phyloP scores from a whole-genome alignment of 306 rosid genomes.

The Canavalia gladiata region DNA sequence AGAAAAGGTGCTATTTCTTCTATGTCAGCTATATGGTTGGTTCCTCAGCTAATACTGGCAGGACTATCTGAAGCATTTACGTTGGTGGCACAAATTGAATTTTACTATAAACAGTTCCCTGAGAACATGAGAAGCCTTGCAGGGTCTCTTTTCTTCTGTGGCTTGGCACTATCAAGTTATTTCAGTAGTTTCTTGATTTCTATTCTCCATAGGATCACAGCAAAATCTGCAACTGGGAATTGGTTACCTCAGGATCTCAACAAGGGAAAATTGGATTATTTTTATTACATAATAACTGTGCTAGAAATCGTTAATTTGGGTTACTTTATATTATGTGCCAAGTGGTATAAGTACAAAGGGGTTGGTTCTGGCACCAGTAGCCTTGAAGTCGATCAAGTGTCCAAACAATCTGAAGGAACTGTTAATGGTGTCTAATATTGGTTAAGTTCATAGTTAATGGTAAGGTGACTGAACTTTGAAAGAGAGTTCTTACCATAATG shows the following conservation, averaged over 20 bases:
- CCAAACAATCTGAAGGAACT: conserved; percentile 24
- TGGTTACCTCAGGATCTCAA: conserved; percentile 66
- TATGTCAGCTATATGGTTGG: conserved; percentile 78
- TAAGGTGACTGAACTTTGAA: conserved; percentile 16
- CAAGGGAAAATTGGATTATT: conserved; percentile 66
- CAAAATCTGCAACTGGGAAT: conserved; percentile 47
- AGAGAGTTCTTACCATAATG: neutral
- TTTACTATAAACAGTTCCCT: conserved; percentile 91
- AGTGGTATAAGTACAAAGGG: conserved; percentile 73
- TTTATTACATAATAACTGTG: conserved; percentile 59
- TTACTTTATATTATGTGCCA: conserved; percentile 63
- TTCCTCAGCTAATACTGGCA: conserved; percentile 73
- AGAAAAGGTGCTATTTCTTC: conserved; percentile 81
- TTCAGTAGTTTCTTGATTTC: conserved; percentile 61
- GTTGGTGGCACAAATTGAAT: conserved; percentile 70
- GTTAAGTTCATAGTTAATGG: neutral
- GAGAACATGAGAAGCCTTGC: conserved; percentile 96
- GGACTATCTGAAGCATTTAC: conserved; percentile 74
- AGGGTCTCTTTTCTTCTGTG: conserved; percentile 71
- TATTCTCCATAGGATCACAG: conserved; percentile 25
- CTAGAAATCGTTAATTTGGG: conserved; percentile 58
- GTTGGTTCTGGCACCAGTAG: neutral
- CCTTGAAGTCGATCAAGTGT: conserved; percentile 23
- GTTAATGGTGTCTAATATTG: conserved; percentile 34
- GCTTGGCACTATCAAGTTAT: conserved; percentile 54